Evolutionary conservation across 1,139 yeast species (phyloP), one percentile per base, ranked within the genome.

Genomic region (Wickerhamomyces sp.): DNA sequence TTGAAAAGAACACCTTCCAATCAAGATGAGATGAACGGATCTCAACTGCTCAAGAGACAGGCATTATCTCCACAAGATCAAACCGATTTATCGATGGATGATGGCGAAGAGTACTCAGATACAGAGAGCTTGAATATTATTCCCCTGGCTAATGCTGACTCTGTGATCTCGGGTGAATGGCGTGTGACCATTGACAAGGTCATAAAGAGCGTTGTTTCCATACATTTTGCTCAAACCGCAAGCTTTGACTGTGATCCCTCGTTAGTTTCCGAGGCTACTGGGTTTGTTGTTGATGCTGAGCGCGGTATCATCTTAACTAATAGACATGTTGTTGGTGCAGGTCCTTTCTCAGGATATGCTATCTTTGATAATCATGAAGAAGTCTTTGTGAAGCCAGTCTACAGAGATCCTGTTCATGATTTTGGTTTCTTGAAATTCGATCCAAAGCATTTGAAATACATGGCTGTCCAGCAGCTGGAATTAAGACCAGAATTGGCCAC

Each of bases 341-440:
- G 97, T 9, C 96, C 96, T 2, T 88, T 90, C 58, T 75, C 80
- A 34, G 96, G 97, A 1, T 87, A 83, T 55, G 95, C 88, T 0
- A 90, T 90, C 2, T 89, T 89, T 57, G 96, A 90, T 58, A 90
- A 90, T 59, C 97, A 90, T 60, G 97, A 90, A 63, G 96, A 90
- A 63, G 87, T 89, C 38, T 88, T 81, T 38, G 95, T 88, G 6
- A 78, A 74, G 42, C 95, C 96, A 6, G 76, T 83, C 27, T 84
- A 81, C 56, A 81, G 81, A 72, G 96, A 75, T 67, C 96, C 89
- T 35, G 87, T 81, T 49, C 96, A 81, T 68, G 97, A 77, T 60
- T 87, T 89, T 59, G 92, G 92, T 13, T 80, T 83, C 50, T 70
- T 90, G 48, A 75, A 81, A 59, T 90, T 87, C 54, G 78, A 88